These are phyloP conservation scores for Kodamaea fukazawae DNA, from an alignment of 805 yeast genomes.

Conservation along the genomic window DNA sequence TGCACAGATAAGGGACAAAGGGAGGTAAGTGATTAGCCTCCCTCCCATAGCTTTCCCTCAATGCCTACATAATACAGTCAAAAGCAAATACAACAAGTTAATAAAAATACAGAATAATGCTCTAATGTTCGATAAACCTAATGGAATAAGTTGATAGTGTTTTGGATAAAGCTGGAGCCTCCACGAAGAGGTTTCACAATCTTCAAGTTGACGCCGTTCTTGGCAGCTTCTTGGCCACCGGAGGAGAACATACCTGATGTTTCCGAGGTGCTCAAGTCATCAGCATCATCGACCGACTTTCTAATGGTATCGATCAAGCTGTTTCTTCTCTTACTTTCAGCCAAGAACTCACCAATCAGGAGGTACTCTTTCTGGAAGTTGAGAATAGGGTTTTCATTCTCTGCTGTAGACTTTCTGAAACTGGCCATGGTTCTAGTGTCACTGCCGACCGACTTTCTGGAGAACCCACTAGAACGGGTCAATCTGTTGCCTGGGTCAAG, in stretches of 20 bases:
- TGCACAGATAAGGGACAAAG: too few relatives aligned
- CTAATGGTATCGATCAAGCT: slow-evolving; percentile 11
- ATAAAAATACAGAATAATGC: not conserved
- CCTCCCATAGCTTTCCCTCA: too few relatives aligned
- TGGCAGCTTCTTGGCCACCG: slow-evolving; percentile 25
- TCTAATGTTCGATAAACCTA: slow-evolving; percentile 1
- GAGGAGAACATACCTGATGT: slow-evolving; percentile 18
- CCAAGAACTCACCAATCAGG: slow-evolving; percentile 16
- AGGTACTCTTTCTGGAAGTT: slow-evolving; percentile 16
- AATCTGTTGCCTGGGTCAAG: slow-evolving; percentile 6
- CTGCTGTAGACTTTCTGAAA: slow-evolving; percentile 7
- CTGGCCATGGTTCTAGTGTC: slow-evolving; percentile 5
- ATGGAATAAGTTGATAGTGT: slow-evolving; percentile 13
- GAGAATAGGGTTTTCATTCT: slow-evolving; percentile 12
- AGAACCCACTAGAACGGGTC: slow-evolving; percentile 6
- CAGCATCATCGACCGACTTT: slow-evolving; percentile 10
- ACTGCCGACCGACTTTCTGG: slow-evolving; percentile 4
- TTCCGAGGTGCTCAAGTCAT: slow-evolving; percentile 14
- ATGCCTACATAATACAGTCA: too few relatives aligned
- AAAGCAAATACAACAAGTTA: not conserved
- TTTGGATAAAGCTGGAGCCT: slow-evolving; percentile 30
- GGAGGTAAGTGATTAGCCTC: too few relatives aligned
- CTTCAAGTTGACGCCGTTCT: slow-evolving; percentile 52
- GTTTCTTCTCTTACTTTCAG: slow-evolving; percentile 14
- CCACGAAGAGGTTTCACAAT: slow-evolving; percentile 65